Percentiles rank a stretch among this genome's conserved stretches.
Conservation (phyloP, 2,329 filamentous ascomycete genomes). For the Epichloe elymi region DNA sequence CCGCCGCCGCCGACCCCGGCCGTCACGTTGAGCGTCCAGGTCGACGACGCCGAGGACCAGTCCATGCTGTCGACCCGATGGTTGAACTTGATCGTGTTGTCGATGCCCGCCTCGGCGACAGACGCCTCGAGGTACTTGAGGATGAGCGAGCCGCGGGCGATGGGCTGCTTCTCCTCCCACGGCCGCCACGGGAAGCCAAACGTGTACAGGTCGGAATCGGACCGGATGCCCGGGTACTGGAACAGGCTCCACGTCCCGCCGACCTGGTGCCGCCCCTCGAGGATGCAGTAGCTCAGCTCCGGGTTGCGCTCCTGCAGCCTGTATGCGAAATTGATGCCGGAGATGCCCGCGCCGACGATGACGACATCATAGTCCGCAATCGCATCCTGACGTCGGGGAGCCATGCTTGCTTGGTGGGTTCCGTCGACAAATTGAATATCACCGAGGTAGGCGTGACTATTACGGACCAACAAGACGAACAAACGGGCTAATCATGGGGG, state of each 20-base stretch:
- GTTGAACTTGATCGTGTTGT: slow-evolving; percentile 32
- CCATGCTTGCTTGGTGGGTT: background rate
- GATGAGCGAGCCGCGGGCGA: slow-evolving; percentile 37
- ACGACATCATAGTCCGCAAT: slow-evolving; percentile 32
- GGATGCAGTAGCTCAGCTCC: slow-evolving; percentile 41
- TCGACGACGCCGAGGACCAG: slow-evolving; percentile 40
- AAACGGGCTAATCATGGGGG: no score
- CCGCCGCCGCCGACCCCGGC: slow-evolving; percentile 7
- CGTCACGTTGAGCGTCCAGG: slow-evolving; percentile 35
- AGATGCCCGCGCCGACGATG: slow-evolving; percentile 56
- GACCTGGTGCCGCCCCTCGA: slow-evolving; percentile 49
- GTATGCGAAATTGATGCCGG: slow-evolving; percentile 59
- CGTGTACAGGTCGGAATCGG: slow-evolving; percentile 43
- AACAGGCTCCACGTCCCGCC: slow-evolving; percentile 68
- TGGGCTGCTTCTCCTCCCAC: slow-evolving; percentile 42
- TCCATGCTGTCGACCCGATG: slow-evolving; percentile 32
- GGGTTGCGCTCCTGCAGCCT: slow-evolving; percentile 45
- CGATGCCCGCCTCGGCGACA: slow-evolving; percentile 24
- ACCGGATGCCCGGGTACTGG: slow-evolving; percentile 57
- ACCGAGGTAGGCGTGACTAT: background rate
- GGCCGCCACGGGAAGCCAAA: slow-evolving; percentile 56
- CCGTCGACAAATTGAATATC: background rate
- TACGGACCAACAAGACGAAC: background rate
- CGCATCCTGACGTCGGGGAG: background rate
- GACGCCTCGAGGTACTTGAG: slow-evolving; percentile 36